These are phyloP conservation scores for Ascomycota sp. DNA, from an alignment of 2,329 filamentous ascomycete species.

Conservation along the genomic window DNA sequence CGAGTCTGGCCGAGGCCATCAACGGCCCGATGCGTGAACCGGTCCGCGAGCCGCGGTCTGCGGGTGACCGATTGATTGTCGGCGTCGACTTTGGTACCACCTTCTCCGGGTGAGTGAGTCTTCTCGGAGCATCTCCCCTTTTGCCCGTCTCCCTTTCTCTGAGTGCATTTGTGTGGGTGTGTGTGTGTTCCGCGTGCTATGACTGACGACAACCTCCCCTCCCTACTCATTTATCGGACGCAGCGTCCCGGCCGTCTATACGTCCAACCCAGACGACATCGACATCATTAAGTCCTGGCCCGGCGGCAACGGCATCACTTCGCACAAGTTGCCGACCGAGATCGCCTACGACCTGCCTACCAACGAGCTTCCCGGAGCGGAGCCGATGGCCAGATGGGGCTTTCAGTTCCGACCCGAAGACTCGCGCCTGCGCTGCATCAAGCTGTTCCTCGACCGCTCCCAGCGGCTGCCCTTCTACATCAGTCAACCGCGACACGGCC, in stretches of 20 bases:
- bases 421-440: conserved; percentile 58
- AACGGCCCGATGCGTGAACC: conserved; percentile 39
- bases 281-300: conserved; percentile 77
- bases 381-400: conserved; percentile 48
- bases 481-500: conserved; percentile 54
- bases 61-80: conserved; percentile 48
- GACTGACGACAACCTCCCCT: no score
- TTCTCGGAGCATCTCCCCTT: no score
- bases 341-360: conserved; percentile 37
- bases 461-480: conserved; percentile 70
- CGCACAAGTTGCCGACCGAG: conserved; percentile 69
- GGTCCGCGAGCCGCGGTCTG: conserved; percentile 26
- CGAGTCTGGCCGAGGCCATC: conserved; percentile 40
- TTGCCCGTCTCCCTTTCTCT: not conserved
- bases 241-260: conserved; percentile 50
- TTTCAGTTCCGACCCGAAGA: conserved; percentile 69
- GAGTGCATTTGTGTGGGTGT: no score
- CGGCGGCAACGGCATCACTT: conserved; percentile 69
- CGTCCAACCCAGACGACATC: conserved; percentile 56
- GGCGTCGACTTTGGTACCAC: conserved; percentile 75
- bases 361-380: conserved; percentile 12
- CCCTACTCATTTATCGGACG: no score
- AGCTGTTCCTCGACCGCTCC: conserved; percentile 62
- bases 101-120: conserved; percentile 44
- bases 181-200: no score